Percentiles rank a stretch among this genome's conserved stretches.
These are phyloP conservation scores for Trichophyton mentagrophytes DNA, from an alignment of 2,329 filamentous ascomycete genomes.

Conservation along the genomic window DNA sequence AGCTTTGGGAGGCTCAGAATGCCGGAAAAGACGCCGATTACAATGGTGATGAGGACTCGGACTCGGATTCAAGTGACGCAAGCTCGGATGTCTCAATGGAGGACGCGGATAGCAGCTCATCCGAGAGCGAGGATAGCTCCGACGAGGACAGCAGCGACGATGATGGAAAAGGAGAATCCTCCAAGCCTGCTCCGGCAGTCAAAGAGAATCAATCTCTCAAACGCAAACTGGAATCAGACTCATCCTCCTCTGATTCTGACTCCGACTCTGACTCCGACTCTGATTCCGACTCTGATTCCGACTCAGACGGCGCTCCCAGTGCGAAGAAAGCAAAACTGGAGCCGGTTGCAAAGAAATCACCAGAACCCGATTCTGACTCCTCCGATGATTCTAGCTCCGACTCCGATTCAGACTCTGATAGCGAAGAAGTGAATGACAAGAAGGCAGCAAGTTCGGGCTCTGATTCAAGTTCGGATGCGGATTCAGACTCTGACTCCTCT, in stretches of 20 bases:
- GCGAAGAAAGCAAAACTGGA: conserved; percentile 7
- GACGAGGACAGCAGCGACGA: conserved; percentile 37
- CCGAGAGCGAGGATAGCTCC: conserved; percentile 36
- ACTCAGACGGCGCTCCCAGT: background rate
- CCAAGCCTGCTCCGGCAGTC: conserved; percentile 19
- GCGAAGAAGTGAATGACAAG: background rate
- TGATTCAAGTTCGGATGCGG: conserved; percentile 2
- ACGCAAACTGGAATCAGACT: conserved; percentile 43
- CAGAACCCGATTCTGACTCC: background rate
- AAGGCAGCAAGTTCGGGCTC: background rate
- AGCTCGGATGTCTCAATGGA: conserved; percentile 30
- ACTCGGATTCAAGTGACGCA: conserved; percentile 27
- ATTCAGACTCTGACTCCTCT: conserved; percentile 7
- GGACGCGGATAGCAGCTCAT: conserved; percentile 26
- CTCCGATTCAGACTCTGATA: background rate
- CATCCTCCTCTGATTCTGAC: conserved; percentile 14
- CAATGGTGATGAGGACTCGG: conserved; percentile 18
- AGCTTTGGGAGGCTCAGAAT: conserved; percentile 18
- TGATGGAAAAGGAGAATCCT: conserved; percentile 15
- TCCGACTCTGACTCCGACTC: conserved; percentile 4
- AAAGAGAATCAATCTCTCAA: conserved; percentile 30
- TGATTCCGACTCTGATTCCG: conserved; percentile 1
- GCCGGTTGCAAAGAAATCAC: background rate
- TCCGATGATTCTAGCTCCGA: background rate
- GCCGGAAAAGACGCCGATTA: conserved; percentile 17